Conservation (phyloP, 1,284 basidiomycete species). For the Agaricales sp. region DNA sequence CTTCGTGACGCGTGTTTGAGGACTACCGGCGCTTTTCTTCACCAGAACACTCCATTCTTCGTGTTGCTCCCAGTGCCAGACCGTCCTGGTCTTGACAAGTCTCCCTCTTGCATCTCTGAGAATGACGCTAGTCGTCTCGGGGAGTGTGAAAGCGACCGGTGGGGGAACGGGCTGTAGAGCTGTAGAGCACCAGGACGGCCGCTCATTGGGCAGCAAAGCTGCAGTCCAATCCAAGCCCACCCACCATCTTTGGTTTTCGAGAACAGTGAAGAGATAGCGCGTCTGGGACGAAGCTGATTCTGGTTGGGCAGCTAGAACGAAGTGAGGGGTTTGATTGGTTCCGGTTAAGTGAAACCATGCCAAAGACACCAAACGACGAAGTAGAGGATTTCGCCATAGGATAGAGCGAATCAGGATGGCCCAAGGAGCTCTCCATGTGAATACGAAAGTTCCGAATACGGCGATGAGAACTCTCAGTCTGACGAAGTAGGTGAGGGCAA, state of each 20-base stretch:
- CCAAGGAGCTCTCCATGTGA: slow-evolving; percentile 62
- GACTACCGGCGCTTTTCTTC: slow-evolving; percentile 36
- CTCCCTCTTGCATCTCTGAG: slow-evolving; percentile 35
- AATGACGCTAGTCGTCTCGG: slow-evolving; percentile 39
- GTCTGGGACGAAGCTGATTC: slow-evolving; percentile 28
- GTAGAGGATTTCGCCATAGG: slow-evolving; percentile 54
- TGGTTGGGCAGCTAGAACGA: slow-evolving; percentile 15
- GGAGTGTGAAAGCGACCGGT: slow-evolving; percentile 56
- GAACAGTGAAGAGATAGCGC: slow-evolving; percentile 79
- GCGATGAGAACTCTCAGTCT: slow-evolving; percentile 51
- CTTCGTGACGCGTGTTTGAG: slow-evolving; percentile 44
- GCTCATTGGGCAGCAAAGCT: slow-evolving; percentile 81
- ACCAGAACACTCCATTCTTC: slow-evolving; percentile 77
- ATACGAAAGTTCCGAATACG: slow-evolving; percentile 43
- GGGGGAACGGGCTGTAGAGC: slow-evolving; percentile 49
- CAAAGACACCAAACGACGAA: slow-evolving; percentile 48
- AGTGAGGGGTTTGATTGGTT: slow-evolving; percentile 29
- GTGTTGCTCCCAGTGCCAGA: slow-evolving; percentile 76
- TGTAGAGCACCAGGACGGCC: slow-evolving; percentile 79
- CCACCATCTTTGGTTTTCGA: slow-evolving; percentile 97
- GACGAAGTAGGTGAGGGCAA: slow-evolving; percentile 24
- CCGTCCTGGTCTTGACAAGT: slow-evolving; percentile 59
- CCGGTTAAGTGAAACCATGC: slow-evolving; percentile 42
- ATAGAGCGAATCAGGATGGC: slow-evolving; percentile 38
- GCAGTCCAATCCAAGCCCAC: slow-evolving; percentile 88